phyloP scores from a whole-genome alignment of 306 rosid species.

The Corylus americana region DNA sequence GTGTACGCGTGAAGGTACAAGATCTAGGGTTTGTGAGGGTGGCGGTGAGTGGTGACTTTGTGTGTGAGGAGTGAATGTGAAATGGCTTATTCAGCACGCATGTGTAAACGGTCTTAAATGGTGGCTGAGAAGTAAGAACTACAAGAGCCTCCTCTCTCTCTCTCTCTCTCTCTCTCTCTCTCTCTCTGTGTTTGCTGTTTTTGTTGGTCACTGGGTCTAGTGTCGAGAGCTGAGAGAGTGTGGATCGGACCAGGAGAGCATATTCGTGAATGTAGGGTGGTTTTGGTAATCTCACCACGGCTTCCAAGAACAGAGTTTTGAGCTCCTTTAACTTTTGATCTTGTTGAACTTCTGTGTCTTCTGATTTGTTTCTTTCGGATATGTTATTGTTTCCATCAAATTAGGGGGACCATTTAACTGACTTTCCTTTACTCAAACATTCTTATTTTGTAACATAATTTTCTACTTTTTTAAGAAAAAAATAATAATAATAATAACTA shows the following conservation, averaged over 20 bases:
- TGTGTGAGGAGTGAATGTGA: conserved; percentile 18
- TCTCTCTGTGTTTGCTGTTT: neutral
- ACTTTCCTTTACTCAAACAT: too few relatives aligned
- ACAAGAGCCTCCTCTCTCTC: conserved; percentile 16
- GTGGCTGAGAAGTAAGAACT: conserved; percentile 31
- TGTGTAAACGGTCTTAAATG: conserved; percentile 49
- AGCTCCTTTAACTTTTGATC: too few relatives aligned
- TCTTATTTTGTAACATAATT: too few relatives aligned
- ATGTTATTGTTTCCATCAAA: too few relatives aligned
- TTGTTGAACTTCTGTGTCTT: too few relatives aligned
- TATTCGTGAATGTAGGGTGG: conserved; percentile 23
- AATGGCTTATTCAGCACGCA: conserved; percentile 58
- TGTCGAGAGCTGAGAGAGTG: neutral
- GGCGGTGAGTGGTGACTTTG: neutral
- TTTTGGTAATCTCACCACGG: conserved; percentile 12
- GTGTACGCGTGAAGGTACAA: conserved; percentile 19
- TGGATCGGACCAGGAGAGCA: conserved; percentile 31
- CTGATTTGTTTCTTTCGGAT: too few relatives aligned
- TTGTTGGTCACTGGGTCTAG: conserved; percentile 5
- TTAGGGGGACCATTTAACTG: neutral
- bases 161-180: conserved; percentile 16
- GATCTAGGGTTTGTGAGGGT: conserved; percentile 66
- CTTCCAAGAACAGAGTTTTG: too few relatives aligned
- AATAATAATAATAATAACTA: too few relatives aligned
- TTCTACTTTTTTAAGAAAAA: too few relatives aligned